These are phyloP conservation scores for Dactylellina drechsleri DNA, from an alignment of 2,329 filamentous ascomycete species.

Conservation along the genomic window DNA sequence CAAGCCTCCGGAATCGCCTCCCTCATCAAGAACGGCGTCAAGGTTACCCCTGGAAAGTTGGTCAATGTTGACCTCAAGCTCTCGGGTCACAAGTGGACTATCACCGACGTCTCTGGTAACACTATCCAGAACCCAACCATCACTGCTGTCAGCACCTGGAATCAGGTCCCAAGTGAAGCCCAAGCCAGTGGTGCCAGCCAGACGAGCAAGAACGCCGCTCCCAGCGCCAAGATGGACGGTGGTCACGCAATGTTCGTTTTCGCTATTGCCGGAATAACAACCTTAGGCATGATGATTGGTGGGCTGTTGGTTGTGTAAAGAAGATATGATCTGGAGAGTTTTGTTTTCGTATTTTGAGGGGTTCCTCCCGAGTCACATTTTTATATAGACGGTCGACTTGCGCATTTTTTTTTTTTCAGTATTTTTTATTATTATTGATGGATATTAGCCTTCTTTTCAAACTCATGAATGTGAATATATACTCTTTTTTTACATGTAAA, in stretches of 20 bases:
- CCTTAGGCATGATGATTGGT: slow-evolving; percentile 33
- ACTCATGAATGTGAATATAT: slow-evolving; percentile 32
- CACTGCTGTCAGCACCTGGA: slow-evolving; percentile 45
- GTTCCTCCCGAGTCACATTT: slow-evolving; percentile 1
- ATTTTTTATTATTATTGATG: slow-evolving; percentile 2
- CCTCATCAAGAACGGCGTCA: slow-evolving; percentile 48
- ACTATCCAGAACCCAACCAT: slow-evolving; percentile 38
- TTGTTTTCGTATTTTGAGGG: neutral
- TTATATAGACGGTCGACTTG: slow-evolving; percentile 14
- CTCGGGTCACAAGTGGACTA: slow-evolving; percentile 47
- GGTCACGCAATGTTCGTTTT: slow-evolving; percentile 4
- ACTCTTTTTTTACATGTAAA: neutral
- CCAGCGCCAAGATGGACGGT: slow-evolving; percentile 5
- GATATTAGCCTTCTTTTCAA: slow-evolving; percentile 5
- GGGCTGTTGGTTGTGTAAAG: slow-evolving; percentile 33
- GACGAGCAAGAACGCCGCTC: slow-evolving; percentile 43
- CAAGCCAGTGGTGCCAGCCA: slow-evolving; percentile 21
- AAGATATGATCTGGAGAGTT: neutral
- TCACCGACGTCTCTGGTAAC: slow-evolving; percentile 47
- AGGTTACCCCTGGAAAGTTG: slow-evolving; percentile 41
- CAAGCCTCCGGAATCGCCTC: slow-evolving; percentile 30
- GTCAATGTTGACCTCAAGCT: slow-evolving; percentile 46
- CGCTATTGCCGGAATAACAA: slow-evolving; percentile 29
- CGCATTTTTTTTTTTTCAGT: slow-evolving; percentile 13
- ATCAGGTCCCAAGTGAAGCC: slow-evolving; percentile 30